Evolutionary conservation across 1,284 basidiomycete species (phyloP).

Genomic region (Heimioporus punctisporus): DNA sequence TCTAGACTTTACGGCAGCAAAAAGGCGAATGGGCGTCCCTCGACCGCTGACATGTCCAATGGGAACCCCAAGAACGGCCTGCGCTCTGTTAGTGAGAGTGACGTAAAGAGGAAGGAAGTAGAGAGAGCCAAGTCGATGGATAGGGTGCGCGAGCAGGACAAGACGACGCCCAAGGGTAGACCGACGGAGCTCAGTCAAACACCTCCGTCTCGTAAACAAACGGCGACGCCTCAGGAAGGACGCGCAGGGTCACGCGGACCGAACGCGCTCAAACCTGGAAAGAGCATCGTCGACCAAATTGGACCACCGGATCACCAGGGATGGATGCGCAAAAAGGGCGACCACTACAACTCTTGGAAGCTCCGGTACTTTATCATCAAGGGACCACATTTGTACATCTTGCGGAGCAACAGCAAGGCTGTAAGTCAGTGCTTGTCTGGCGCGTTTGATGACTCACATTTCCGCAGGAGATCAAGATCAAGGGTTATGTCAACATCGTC

Average conservation of each 20-base stretch:
- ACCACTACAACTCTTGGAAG: conserved; percentile 96
- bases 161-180: conserved; percentile 14
- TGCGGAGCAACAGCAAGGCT: conserved; percentile 69
- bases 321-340: conserved; percentile 97
- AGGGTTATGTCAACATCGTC: conserved; percentile 91
- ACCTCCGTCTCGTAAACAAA: conserved; percentile 53
- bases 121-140: conserved; percentile 27
- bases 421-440: conserved; percentile 44
- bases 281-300: conserved; percentile 85
- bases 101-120: conserved; percentile 17
- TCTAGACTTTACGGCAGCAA: conserved; percentile 49
- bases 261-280: conserved; percentile 56
- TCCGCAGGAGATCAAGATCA: conserved; percentile 86
- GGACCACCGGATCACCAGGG: conserved; percentile 88
- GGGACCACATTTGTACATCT: conserved; percentile 86
- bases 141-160: conserved; percentile 21
- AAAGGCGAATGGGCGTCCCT: conserved; percentile 41
- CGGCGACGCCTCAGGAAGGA: conserved; percentile 38
- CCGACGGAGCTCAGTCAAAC: conserved; percentile 12
- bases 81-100: conserved; percentile 7
- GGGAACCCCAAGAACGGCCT: conserved; percentile 13
- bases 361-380: conserved; percentile 94
- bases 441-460: neutral
- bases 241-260: conserved; percentile 22
- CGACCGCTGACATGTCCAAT: conserved; percentile 31